Evolutionary conservation across 371 early-diverging fungal species (phyloP).

Genomic region (Mucor velutinosus): DNA sequence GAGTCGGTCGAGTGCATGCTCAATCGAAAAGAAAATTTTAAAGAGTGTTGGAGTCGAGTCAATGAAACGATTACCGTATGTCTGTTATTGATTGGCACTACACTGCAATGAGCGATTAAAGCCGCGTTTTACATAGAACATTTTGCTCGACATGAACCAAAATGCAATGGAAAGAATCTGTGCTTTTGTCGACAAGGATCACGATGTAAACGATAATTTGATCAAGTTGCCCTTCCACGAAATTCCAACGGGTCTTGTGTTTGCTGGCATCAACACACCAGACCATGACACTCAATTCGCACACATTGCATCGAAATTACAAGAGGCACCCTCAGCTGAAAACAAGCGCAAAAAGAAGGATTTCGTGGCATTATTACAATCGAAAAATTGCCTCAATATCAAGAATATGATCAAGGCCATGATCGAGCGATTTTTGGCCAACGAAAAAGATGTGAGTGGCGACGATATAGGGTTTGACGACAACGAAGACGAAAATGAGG

Average conservation of each 20-base stretch:
- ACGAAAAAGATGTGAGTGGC: conserved; percentile 14
- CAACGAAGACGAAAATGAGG: conserved; percentile 28
- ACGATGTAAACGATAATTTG: conserved; percentile 28
- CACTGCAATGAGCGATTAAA: background rate
- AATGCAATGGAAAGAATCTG: conserved; percentile 40
- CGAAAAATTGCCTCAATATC: conserved; percentile 64
- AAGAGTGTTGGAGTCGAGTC: conserved; percentile 42
- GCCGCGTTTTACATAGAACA: conserved; percentile 24
- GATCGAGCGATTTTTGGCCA: conserved; percentile 61
- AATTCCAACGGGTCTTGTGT: conserved; percentile 70
- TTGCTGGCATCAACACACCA: conserved; percentile 63
- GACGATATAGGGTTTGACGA: conserved; percentile 26
- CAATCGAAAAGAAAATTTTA: conserved; percentile 39
- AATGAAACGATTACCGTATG: conserved; percentile 48
- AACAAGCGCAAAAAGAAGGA: conserved; percentile 26
- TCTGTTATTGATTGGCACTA: background rate
- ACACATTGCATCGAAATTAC: conserved; percentile 52
- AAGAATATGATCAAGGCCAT: conserved; percentile 58
- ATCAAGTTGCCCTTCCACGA: conserved; percentile 54
- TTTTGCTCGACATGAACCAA: conserved; percentile 58
- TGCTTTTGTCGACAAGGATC: conserved; percentile 53
- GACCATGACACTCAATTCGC: conserved; percentile 48
- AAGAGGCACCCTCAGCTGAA: conserved; percentile 29
- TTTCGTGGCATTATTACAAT: conserved; percentile 67
- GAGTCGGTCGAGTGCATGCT: conserved; percentile 47